Evolutionary conservation across 73 alveolate genomes (phyloP).

Genomic region (Blepharisma stoltei): DNA sequence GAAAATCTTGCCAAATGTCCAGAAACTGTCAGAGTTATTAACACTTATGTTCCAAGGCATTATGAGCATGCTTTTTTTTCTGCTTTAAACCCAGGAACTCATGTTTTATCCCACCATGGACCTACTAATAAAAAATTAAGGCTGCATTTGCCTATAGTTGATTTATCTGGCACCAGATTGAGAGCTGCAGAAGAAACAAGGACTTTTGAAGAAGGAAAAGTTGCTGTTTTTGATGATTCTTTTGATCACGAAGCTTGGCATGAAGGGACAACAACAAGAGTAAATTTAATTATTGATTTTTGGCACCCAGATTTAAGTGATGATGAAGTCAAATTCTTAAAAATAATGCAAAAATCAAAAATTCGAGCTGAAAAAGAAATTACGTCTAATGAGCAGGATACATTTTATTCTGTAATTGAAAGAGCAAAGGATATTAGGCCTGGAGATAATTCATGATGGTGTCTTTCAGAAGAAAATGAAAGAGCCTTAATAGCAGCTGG

Average conservation of each 20-base stretch:
- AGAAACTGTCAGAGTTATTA: constrained; percentile 61
- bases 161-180: constrained; percentile 64
- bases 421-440: constrained; percentile 50
- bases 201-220: constrained; percentile 54
- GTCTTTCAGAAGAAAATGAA: neutral
- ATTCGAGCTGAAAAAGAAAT: constrained; percentile 68
- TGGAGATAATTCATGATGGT: constrained; percentile 16
- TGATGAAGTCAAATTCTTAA: constrained; percentile 75
- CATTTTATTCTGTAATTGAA: constrained; percentile 57
- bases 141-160: constrained; percentile 72
- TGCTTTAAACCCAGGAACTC: constrained; percentile 83
- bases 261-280: constrained; percentile 73
- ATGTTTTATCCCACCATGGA: constrained; percentile 73
- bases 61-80: constrained; percentile 75
- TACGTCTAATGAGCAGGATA: constrained; percentile 51
- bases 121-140: constrained; percentile 84
- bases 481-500: neutral
- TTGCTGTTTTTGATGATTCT: constrained; percentile 76
- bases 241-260: constrained; percentile 91
- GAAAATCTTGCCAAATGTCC: constrained; percentile 76
- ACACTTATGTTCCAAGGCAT: constrained; percentile 67
- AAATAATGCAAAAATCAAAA: constrained; percentile 58
- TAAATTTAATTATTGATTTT: constrained; percentile 66
- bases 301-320: constrained; percentile 85
- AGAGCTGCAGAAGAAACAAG: constrained; percentile 71